These are phyloP conservation scores for Solanum megistacrolobum DNA, from an alignment of 257 asterid species.

Conservation along the genomic window DNA sequence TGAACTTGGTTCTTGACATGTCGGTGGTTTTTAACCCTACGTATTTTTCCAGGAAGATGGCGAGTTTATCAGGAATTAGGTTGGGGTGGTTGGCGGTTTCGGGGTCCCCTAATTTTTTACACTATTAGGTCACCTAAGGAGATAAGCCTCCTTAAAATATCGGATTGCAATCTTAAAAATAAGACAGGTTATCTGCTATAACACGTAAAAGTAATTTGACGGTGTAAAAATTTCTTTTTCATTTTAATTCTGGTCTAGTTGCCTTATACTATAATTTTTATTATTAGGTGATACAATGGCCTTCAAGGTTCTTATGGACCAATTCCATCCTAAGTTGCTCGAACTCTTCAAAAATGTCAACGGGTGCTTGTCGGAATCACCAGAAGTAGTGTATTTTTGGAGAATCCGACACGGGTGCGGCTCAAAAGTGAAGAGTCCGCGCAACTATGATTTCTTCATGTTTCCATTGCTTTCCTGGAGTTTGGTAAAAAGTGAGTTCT, in stretches of 20 bases:
- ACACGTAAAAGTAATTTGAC: background rate
- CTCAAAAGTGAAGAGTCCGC: too few relatives aligned
- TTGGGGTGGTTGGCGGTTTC: background rate
- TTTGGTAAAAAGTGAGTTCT: constrained; percentile 46
- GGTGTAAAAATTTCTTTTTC: background rate
- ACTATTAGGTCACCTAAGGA: background rate
- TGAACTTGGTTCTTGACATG: background rate
- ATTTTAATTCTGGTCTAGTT: background rate
- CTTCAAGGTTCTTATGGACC: constrained; percentile 83
- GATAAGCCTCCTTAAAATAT: background rate
- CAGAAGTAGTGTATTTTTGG: too few relatives aligned
- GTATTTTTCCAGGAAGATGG: background rate
- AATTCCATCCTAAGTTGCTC: constrained; percentile 29
- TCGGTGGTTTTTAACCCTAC: accelerated
- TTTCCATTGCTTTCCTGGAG: constrained; percentile 69
- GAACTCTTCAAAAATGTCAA: too few relatives aligned
- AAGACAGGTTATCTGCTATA: background rate
- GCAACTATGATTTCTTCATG: constrained; percentile 7
- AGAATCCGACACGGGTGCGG: too few relatives aligned
- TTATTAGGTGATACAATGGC: constrained; percentile 65
- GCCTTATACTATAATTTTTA: background rate
- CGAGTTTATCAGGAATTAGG: background rate
- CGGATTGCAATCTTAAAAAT: background rate
- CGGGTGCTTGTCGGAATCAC: too few relatives aligned
- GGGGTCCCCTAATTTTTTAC: background rate